A percentile compares a stretch with the other conserved stretches of the same genome.
Conservation (phyloP, 2,329 filamentous ascomycete species). For the Cephalotrichum gorgonifer region DNA sequence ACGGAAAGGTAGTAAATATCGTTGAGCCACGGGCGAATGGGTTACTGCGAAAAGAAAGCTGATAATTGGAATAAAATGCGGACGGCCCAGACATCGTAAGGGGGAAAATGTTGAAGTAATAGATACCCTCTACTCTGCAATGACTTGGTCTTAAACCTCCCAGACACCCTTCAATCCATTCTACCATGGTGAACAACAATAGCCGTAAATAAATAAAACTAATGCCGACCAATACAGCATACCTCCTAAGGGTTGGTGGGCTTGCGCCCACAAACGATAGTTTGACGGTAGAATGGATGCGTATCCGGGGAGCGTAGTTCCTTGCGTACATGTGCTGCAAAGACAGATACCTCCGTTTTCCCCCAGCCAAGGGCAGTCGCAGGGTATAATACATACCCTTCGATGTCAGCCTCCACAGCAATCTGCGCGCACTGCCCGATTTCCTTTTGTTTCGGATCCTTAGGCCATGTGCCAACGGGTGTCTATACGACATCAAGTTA, state of each 20-base stretch:
- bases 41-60: too few species aligned
- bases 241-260: background rate
- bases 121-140: too few species aligned
- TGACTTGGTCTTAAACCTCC: too few species aligned
- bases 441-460: slow-evolving; percentile 31
- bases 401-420: slow-evolving; percentile 21
- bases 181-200: too few species aligned
- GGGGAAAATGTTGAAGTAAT: too few species aligned
- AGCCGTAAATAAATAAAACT: too few species aligned
- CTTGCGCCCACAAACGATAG: slow-evolving; percentile 10
- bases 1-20: too few species aligned
- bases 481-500: slow-evolving; percentile 18
- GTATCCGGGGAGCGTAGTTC: slow-evolving; percentile 22
- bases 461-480: slow-evolving; percentile 34
- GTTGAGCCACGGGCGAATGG: too few species aligned
- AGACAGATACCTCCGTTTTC: slow-evolving; percentile 18
- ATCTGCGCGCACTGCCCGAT: slow-evolving; percentile 26
- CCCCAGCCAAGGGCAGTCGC: slow-evolving; percentile 24
- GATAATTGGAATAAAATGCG: too few species aligned
- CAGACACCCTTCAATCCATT: too few species aligned
- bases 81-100: too few species aligned
- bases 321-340: slow-evolving; percentile 19
- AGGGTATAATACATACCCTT: slow-evolving; percentile 25
- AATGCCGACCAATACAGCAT: too few species aligned
- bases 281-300: slow-evolving; percentile 29